These are phyloP conservation scores for Fusarium marasasianum DNA, from an alignment of 2,329 filamentous ascomycete genomes.

Conservation along the genomic window DNA sequence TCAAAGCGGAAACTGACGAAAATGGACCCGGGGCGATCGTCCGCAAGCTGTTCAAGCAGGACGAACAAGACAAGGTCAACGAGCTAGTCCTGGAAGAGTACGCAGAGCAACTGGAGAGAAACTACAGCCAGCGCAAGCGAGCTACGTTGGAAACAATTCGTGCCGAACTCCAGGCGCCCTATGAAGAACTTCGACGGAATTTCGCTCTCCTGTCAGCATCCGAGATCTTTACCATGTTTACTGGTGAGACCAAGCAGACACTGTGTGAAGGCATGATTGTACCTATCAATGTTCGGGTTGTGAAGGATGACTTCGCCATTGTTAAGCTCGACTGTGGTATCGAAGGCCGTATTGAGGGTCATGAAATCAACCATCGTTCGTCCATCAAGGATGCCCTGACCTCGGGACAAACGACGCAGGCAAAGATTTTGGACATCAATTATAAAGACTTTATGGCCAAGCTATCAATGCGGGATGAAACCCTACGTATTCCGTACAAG, in stretches of 20 bases:
- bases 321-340: constrained; percentile 94
- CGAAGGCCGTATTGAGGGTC: constrained; percentile 84
- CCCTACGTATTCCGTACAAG: constrained; percentile 77
- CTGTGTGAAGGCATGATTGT: constrained; percentile 92
- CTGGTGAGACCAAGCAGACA: constrained; percentile 87
- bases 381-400: constrained; percentile 79
- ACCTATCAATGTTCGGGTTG: constrained; percentile 85
- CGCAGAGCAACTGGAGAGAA: constrained; percentile 90
- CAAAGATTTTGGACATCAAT: constrained; percentile 88
- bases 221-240: constrained; percentile 95
- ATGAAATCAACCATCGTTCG: constrained; percentile 80
- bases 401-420: constrained; percentile 84
- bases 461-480: constrained; percentile 84
- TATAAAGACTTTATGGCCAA: constrained; percentile 85
- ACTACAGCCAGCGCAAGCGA: constrained; percentile 93
- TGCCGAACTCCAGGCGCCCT: constrained; percentile 89
- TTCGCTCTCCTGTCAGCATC: constrained; percentile 76
- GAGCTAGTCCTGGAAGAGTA: constrained; percentile 97
- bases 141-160: constrained; percentile 96
- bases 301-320: constrained; percentile 92
- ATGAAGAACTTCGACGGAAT: constrained; percentile 89
- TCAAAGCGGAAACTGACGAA: constrained; percentile 92
- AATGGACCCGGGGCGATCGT: constrained; percentile 91
- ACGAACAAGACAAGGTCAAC: constrained; percentile 93
- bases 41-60: constrained; percentile 92